Evolutionary conservation across 805 yeast genomes (phyloP).

Genomic region (Zygotorulaspora sp.): DNA sequence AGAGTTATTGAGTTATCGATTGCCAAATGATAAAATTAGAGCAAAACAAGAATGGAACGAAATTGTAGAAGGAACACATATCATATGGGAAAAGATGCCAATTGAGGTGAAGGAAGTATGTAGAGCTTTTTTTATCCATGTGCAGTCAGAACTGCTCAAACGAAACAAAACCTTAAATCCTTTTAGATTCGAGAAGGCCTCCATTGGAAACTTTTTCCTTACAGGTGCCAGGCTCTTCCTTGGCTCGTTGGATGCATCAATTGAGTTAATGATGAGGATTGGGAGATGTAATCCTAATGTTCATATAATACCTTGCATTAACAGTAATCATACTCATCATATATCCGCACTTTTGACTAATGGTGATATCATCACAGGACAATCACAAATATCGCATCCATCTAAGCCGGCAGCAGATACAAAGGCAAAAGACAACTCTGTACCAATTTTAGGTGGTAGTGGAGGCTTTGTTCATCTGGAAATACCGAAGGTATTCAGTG

Average conservation of each 20-base stretch:
- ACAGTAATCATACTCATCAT: slow-evolving; percentile 80
- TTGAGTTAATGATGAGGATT: slow-evolving; percentile 66
- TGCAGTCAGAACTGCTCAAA: slow-evolving; percentile 71
- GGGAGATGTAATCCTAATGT: slow-evolving; percentile 41
- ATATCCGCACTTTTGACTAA: slow-evolving; percentile 69
- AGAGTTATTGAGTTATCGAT: slow-evolving; percentile 29
- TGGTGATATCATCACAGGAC: slow-evolving; percentile 80
- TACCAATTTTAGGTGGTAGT: slow-evolving; percentile 7
- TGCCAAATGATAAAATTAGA: slow-evolving; percentile 29
- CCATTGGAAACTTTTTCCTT: slow-evolving; percentile 77
- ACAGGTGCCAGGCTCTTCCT: slow-evolving; percentile 78
- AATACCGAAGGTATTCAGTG: slow-evolving; percentile 2
- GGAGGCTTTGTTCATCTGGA: slow-evolving; percentile 17
- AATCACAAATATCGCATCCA: slow-evolving; percentile 92
- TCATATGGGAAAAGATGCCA: slow-evolving; percentile 58
- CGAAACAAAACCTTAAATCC: slow-evolving; percentile 42
- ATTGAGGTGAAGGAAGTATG: slow-evolving; percentile 64
- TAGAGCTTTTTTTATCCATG: slow-evolving; percentile 71
- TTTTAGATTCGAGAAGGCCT: slow-evolving; percentile 72
- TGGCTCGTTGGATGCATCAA: slow-evolving; percentile 80
- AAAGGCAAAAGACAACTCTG: slow-evolving; percentile 16
- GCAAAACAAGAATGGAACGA: slow-evolving; percentile 74
- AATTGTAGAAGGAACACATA: slow-evolving; percentile 75
- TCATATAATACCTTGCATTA: slow-evolving; percentile 73
- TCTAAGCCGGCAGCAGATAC: slow-evolving; percentile 20